These are phyloP conservation scores for Modicella reniformis DNA, from an alignment of 371 early-diverging fungal genomes.

Conservation along the genomic window DNA sequence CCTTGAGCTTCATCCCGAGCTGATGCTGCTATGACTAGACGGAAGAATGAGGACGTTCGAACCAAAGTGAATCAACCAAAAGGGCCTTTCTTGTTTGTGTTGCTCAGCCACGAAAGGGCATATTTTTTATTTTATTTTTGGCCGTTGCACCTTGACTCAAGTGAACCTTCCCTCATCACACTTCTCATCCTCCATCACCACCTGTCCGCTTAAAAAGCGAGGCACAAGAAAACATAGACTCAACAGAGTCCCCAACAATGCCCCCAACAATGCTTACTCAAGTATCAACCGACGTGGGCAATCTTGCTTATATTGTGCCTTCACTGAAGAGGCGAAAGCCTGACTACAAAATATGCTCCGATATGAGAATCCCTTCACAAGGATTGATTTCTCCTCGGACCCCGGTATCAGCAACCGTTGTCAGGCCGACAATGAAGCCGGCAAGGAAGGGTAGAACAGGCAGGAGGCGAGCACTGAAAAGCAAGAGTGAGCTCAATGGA, in stretches of 20 bases:
- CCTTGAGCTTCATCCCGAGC: slow-evolving; percentile 75
- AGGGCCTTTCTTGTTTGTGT: background rate
- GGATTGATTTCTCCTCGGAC: background rate
- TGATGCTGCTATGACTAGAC: background rate
- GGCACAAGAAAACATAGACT: background rate
- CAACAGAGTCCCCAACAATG: background rate
- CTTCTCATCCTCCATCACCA: background rate
- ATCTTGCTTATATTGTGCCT: slow-evolving; percentile 11
- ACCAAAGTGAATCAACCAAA: background rate
- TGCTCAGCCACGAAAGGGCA: slow-evolving; percentile 34
- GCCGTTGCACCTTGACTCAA: too few relatives aligned
- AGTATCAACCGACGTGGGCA: slow-evolving; percentile 4
- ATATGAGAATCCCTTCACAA: slow-evolving; percentile 1
- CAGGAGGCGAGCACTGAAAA: slow-evolving; percentile 18
- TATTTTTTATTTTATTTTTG: slow-evolving; percentile 12
- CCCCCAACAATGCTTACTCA: background rate
- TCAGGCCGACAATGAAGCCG: slow-evolving; percentile 1
- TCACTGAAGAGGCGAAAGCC: slow-evolving; percentile 34
- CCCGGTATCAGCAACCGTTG: background rate
- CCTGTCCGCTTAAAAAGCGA: background rate
- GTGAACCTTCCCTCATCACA: background rate
- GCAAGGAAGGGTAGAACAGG: slow-evolving; percentile 37
- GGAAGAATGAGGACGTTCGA: background rate
- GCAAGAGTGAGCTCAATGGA: slow-evolving; percentile 8
- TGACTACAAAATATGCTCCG: slow-evolving; percentile 13